Percentiles rank a stretch among this genome's conserved stretches.
phyloP scores from a whole-genome alignment of 116 monocot genomes.

The Papilionanthe hybrid region DNA sequence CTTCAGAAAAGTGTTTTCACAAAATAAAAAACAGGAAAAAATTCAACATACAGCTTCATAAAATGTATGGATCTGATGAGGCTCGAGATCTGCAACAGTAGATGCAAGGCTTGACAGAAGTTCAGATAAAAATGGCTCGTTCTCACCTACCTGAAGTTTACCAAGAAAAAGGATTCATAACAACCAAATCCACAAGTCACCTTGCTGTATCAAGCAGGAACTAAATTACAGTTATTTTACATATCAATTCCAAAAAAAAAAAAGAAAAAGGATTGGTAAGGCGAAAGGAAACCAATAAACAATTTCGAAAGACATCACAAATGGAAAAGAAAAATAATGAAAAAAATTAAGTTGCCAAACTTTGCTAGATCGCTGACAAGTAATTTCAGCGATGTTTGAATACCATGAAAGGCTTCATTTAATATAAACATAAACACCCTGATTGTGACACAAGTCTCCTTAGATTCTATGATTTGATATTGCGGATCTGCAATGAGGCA shows the following conservation, averaged over 20 bases:
- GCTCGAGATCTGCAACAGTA: slow-evolving; percentile 85
- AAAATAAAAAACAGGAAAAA: neutral
- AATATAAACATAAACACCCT: neutral
- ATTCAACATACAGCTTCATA: slow-evolving; percentile 79
- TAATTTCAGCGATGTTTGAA: neutral
- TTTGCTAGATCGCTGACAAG: neutral
- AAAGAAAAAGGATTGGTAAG: neutral
- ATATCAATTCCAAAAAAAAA: neutral
- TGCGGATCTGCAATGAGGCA: neutral
- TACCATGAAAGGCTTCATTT: neutral
- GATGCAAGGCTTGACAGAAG: slow-evolving; percentile 62
- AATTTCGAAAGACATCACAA: neutral
- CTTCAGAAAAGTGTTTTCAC: neutral
- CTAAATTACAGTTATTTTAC: neutral
- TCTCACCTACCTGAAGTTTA: slow-evolving; percentile 72
- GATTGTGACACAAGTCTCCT: neutral
- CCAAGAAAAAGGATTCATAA: neutral
- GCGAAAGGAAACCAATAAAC: neutral
- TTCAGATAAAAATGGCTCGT: slow-evolving; percentile 92
- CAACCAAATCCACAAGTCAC: neutral
- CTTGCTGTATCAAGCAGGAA: neutral
- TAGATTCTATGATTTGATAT: neutral
- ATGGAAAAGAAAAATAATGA: neutral
- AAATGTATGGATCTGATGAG: slow-evolving; percentile 98
- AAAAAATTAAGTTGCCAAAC: neutral